Conservation (phyloP, 2,329 filamentous ascomycete species). For the Aspergillus uvarum region DNA sequence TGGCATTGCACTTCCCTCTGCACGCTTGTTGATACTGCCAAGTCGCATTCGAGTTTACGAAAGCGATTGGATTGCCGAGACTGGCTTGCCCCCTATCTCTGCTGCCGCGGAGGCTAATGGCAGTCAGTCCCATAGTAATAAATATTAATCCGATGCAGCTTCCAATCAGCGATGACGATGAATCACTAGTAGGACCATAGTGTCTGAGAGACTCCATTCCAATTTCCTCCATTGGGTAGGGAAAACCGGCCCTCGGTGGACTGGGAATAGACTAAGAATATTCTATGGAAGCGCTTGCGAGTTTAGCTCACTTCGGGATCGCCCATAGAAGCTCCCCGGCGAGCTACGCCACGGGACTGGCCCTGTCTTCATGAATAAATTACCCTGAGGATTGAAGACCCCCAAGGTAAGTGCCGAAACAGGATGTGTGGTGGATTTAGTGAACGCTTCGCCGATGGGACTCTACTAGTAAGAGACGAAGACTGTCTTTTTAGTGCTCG, state of each 20-base stretch:
- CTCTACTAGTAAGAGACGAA: not conserved
- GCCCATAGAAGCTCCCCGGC: constrained; percentile 11
- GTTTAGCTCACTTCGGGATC: constrained; percentile 17
- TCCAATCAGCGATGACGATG: constrained; percentile 6
- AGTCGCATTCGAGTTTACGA: not conserved
- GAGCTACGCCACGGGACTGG: constrained; percentile 14
- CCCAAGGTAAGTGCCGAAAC: constrained; percentile 1
- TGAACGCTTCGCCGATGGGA: not conserved
- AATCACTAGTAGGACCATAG: constrained; percentile 7
- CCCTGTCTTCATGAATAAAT: constrained; percentile 2
- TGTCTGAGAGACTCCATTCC: constrained; percentile 7
- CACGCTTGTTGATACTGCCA: not conserved
- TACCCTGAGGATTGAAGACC: constrained; percentile 1
- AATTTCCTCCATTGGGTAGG: constrained; percentile 1
- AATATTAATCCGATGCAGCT: constrained; percentile 2
- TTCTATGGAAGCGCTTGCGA: constrained; percentile 19
- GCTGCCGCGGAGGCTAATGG: not conserved
- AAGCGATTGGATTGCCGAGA: not conserved
- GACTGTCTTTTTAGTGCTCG: not conserved
- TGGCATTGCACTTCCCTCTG: not conserved
- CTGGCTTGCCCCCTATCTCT: not conserved
- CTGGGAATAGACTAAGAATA: constrained; percentile 22
- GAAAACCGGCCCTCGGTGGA: constrained; percentile 1
- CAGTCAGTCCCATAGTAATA: not conserved
- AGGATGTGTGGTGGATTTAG: not conserved